These are phyloP conservation scores for Populus hybrid DNA, from an alignment of 441 rosid genomes.

Conservation along the genomic window DNA sequence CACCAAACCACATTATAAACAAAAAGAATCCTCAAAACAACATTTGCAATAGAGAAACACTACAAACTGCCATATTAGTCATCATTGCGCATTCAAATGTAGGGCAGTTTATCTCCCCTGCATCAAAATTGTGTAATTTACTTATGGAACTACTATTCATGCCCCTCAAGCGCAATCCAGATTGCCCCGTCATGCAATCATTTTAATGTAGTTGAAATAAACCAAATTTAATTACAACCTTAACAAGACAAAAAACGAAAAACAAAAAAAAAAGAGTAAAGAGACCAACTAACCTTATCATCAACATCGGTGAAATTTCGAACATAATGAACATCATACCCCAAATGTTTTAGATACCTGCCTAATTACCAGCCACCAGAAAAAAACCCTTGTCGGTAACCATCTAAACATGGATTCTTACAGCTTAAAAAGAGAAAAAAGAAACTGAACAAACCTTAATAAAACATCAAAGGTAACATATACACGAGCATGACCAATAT, in stretches of 20 bases:
- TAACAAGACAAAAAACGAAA: neutral
- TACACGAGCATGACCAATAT: slow-evolving; percentile 91
- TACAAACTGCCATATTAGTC: neutral
- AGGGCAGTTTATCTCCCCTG: neutral
- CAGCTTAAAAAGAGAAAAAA: neutral
- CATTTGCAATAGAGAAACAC: neutral
- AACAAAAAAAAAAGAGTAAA: neutral
- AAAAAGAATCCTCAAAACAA: neutral
- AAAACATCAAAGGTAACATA: slow-evolving; percentile 86
- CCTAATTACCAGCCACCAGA: slow-evolving; percentile 40
- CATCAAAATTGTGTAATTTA: neutral
- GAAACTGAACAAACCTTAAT: no score
- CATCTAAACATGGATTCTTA: neutral
- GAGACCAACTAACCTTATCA: slow-evolving; percentile 66
- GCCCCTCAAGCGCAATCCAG: neutral
- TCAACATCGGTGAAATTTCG: slow-evolving; percentile 95
- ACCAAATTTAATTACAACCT: neutral
- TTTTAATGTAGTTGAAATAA: neutral
- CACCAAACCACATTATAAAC: neutral
- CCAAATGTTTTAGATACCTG: slow-evolving; percentile 91
- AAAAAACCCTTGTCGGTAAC: neutral
- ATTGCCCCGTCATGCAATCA: neutral
- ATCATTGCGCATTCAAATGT: neutral
- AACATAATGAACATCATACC: slow-evolving; percentile 75
- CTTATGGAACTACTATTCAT: neutral